These are phyloP conservation scores for Cystobasidiaceae sp. DNA, from an alignment of 1,284 basidiomycete genomes.

Conservation along the genomic window DNA sequence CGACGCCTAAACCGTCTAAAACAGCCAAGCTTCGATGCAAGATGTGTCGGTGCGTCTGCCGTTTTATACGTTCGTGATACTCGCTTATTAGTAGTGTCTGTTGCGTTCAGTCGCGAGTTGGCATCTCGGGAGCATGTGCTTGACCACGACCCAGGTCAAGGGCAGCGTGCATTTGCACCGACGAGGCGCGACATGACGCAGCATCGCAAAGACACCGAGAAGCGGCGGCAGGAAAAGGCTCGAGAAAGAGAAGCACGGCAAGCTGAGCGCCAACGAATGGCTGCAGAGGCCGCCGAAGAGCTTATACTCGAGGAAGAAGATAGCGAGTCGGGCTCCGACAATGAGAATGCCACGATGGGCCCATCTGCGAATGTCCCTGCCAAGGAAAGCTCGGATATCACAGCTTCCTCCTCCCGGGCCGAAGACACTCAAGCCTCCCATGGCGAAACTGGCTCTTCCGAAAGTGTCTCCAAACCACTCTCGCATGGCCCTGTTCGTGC, in stretches of 20 bases:
- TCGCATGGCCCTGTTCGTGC: not conserved
- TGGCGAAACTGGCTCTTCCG: not conserved
- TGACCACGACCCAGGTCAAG: conserved; percentile 65
- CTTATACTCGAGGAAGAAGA: conserved; percentile 20
- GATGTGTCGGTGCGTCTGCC: conserved; percentile 66
- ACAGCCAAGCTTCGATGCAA: conserved; percentile 68
- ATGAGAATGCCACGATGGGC: conserved; percentile 1
- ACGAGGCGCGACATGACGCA: conserved; percentile 42
- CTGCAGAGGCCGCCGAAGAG: conserved; percentile 27
- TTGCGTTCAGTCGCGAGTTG: conserved; percentile 62
- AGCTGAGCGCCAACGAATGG: conserved; percentile 17
- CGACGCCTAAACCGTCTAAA: conserved; percentile 13
- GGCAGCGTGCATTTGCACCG: conserved; percentile 44
- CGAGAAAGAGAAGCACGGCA: conserved; percentile 23
- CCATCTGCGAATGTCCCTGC: no score
- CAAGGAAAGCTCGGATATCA: not conserved
- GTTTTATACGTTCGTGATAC: not conserved
- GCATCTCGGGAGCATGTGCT: conserved; percentile 86
- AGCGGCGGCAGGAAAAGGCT: conserved; percentile 31
- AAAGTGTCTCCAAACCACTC: not conserved
- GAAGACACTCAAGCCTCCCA: not conserved
- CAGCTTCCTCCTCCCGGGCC: no score
- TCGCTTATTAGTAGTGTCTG: not conserved
- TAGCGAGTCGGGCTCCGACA: not conserved
- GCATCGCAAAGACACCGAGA: conserved; percentile 38